These are phyloP conservation scores for Zizania palustris DNA, from an alignment of 202 grass and related monocot genomes.

Conservation along the genomic window DNA sequence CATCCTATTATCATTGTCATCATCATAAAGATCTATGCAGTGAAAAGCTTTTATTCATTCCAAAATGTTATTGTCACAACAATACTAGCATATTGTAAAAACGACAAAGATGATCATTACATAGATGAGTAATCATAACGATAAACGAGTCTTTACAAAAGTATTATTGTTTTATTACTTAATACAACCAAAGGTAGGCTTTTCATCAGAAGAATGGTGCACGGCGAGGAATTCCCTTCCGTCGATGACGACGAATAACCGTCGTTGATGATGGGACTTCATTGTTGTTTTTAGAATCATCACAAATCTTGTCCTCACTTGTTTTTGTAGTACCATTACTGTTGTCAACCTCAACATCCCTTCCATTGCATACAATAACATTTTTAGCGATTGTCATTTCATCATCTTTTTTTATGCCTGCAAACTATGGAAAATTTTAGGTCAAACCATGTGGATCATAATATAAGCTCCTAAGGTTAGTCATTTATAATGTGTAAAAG, in stretches of 20 bases:
- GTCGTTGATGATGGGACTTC: not conserved
- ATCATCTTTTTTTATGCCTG: not conserved
- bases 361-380: not conserved
- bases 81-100: not conserved
- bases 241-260: not conserved
- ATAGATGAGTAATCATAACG: not conserved
- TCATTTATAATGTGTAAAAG: not conserved
- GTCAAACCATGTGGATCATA: not conserved
- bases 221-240: slow-evolving; percentile 16
- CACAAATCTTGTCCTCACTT: not conserved
- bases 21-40: too few species aligned
- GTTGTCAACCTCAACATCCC: too few species aligned
- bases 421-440: not conserved
- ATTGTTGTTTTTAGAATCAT: not conserved
- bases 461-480: not conserved
- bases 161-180: not conserved
- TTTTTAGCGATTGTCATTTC: not conserved
- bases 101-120: not conserved
- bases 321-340: not conserved
- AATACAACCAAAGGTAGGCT: not conserved
- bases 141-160: not conserved
- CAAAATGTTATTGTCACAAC: too few species aligned
- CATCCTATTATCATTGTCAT: too few species aligned
- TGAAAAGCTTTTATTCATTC: too few species aligned
- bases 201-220: slow-evolving; percentile 20